Evolutionary conservation across 306 rosid genomes (phyloP).

Genomic region (Alnus glutinosa): DNA sequence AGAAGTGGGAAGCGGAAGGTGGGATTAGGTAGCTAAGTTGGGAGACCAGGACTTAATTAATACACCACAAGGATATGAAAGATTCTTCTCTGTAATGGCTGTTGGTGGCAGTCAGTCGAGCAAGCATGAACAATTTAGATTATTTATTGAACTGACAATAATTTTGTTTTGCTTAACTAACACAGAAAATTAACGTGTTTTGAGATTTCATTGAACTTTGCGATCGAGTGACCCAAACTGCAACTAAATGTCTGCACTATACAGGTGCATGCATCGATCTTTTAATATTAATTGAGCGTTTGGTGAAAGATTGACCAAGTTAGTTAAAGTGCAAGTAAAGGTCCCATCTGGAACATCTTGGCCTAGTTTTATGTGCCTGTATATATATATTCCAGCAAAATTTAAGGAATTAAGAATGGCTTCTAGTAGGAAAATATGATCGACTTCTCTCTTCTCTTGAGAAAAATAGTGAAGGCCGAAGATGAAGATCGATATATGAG

Average conservation of each 20-base stretch:
- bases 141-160: neutral
- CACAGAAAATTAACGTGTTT: neutral
- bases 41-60: slow-evolving; percentile 3
- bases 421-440: too few species aligned
- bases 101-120: neutral
- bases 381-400: too few species aligned
- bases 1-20: neutral
- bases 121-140: neutral
- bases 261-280: neutral
- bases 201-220: neutral
- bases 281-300: neutral
- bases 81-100: neutral
- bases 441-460: too few species aligned
- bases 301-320: neutral
- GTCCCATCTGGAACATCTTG: too few species aligned
- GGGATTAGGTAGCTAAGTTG: slow-evolving; percentile 13
- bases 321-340: neutral
- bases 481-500: too few species aligned
- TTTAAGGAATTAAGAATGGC: too few species aligned
- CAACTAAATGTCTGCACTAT: neutral
- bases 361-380: too few species aligned
- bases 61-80: neutral
- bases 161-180: too few species aligned
- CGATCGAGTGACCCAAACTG: neutral
- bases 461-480: too few species aligned